Evolutionary conservation across 345 rosid species (phyloP).

Genomic region (Erucastrum elatum): DNA sequence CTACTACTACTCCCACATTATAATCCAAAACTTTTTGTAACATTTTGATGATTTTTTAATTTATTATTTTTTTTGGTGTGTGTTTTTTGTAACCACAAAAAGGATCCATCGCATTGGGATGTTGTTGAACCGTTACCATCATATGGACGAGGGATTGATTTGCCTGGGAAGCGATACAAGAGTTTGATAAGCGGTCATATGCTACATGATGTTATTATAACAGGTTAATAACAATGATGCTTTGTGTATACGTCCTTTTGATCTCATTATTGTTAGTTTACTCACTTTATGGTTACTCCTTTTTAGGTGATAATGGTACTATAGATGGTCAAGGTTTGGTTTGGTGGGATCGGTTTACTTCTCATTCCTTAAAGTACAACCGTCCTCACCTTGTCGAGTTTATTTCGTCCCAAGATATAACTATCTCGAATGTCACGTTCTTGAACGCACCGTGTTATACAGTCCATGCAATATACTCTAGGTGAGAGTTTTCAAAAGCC

Average conservation of each 20-base stretch:
- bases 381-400: slow-evolving; percentile 64
- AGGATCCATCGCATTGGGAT: slow-evolving; percentile 56
- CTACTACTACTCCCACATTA: background rate
- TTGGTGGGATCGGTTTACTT: slow-evolving; percentile 69
- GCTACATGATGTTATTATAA: slow-evolving; percentile 50
- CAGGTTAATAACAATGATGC: slow-evolving; percentile 38
- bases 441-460: slow-evolving; percentile 61
- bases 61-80: background rate
- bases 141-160: slow-evolving; percentile 54
- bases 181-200: slow-evolving; percentile 53
- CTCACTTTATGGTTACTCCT: background rate
- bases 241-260: background rate
- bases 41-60: background rate
- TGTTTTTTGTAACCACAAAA: background rate
- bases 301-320: slow-evolving; percentile 65
- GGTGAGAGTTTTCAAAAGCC: slow-evolving; percentile 39
- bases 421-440: slow-evolving; percentile 58
- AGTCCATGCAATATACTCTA: slow-evolving; percentile 66
- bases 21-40: background rate
- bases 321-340: slow-evolving; percentile 68
- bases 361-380: slow-evolving; percentile 41
- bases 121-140: slow-evolving; percentile 56
- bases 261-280: background rate
- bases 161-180: slow-evolving; percentile 47
- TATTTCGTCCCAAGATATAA: slow-evolving; percentile 41